Evolutionary conservation across 345 rosid species (phyloP), one percentile per base, ranked within the genome.

Genomic region (Salix purpurea): DNA sequence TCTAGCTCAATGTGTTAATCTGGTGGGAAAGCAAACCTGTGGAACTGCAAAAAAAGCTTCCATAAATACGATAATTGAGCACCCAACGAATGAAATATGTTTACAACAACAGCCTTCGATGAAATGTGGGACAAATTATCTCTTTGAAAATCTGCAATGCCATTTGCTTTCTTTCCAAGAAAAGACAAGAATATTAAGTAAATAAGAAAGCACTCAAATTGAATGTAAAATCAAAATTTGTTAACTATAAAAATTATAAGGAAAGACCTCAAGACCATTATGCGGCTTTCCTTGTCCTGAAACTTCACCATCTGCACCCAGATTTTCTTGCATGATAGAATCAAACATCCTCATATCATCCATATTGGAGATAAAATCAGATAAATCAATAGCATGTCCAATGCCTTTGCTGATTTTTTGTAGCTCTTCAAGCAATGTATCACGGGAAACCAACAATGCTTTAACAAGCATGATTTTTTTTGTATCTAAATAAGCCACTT

Each of bases 261-360:
- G 79, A 85, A 85, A 85, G 88, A 95, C 99, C 99, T 93, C 91
- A 80, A 83, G 83, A 85, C 78, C 85, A 87, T 89, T 88, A 82
- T 80, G 90, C 84, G 86, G 89, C 84, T 83, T 90, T 88, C 87
- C 86, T 81, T 81, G 91, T 83, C 87, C 84, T 68, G 90, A 79
- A 80, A 81, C 80, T 72, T 85, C 84, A 78, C 46, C 77, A 73
- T 77, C 83, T 78, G 67, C 48, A 82, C 69, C 85, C 52, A 79
- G 68, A 79, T 85, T 88, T 67, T 66, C 85, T 75, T 65, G 81
- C 40, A 82, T 66, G 81, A 83, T 77, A 58, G 84, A 80, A 68
- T 79, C 83, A 76, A 83, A 81, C 76, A 84, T 79, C 74, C 75
- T 84, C 71, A 77, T 69, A 69, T 86, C 86, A 77, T 87, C 82